phyloP scores from a whole-genome alignment of 1,139 yeast genomes.

The Candida sanyaensis region DNA sequence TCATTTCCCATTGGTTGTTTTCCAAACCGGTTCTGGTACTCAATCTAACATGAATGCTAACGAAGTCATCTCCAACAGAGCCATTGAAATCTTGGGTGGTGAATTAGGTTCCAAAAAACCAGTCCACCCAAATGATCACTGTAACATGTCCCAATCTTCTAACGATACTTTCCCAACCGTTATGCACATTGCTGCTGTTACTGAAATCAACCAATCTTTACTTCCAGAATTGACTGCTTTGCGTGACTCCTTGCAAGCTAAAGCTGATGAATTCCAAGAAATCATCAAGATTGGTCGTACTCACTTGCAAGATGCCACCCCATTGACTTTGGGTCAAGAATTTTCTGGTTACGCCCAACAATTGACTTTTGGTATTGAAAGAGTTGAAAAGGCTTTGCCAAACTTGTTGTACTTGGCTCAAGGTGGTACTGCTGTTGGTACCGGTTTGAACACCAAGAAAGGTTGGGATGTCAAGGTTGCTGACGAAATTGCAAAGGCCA shows the following conservation, averaged over 20 bases:
- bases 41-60: slow-evolving; percentile 99
- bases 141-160: slow-evolving; percentile 97
- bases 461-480: slow-evolving; percentile 90
- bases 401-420: slow-evolving; percentile 85
- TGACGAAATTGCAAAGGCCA: slow-evolving; percentile 71
- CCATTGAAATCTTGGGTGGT: slow-evolving; percentile 94
- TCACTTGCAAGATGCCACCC: slow-evolving; percentile 98
- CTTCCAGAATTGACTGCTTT: slow-evolving; percentile 78
- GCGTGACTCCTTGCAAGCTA: slow-evolving; percentile 73
- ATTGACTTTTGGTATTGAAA: slow-evolving; percentile 82
- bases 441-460: slow-evolving; percentile 90
- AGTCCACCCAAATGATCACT: slow-evolving; percentile 98
- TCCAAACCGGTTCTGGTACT: slow-evolving; percentile 99
- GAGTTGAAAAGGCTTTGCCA: slow-evolving; percentile 78
- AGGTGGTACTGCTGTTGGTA: slow-evolving; percentile 99
- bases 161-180: slow-evolving; percentile 99
- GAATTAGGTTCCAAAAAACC: slow-evolving; percentile 86
- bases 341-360: slow-evolving; percentile 96
- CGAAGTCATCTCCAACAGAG: slow-evolving; percentile 97
- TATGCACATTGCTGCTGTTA: slow-evolving; percentile 98
- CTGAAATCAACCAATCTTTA: slow-evolving; percentile 74
- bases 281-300: slow-evolving; percentile 99
- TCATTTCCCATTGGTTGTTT: slow-evolving; percentile 96
- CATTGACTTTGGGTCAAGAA: slow-evolving; percentile 96
- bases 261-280: slow-evolving; percentile 78